Conservation (phyloP, 2,329 filamentous ascomycete genomes). For the Aspergillus fumigatiaffinis region DNA sequence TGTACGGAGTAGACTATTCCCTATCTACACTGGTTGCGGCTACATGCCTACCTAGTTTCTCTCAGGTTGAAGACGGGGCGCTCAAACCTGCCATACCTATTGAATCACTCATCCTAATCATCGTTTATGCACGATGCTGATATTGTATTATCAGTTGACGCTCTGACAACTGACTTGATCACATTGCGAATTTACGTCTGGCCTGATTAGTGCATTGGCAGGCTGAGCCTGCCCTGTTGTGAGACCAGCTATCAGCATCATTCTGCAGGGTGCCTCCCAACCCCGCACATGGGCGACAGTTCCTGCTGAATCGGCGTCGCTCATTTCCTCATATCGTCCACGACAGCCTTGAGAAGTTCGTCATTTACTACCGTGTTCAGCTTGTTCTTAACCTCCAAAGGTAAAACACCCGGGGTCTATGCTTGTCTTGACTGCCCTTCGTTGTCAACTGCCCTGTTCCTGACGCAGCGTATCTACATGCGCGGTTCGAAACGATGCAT, state of each 20-base stretch:
- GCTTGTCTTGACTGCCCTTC: not conserved
- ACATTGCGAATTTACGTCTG: not conserved
- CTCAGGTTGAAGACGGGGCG: not conserved
- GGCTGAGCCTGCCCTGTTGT: not conserved
- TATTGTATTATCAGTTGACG: not conserved
- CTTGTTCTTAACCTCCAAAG: not conserved
- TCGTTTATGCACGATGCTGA: not conserved
- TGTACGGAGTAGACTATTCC: no score
- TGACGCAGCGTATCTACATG: not conserved
- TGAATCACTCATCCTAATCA: not conserved
- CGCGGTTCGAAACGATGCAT: not conserved
- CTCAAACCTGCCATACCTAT: not conserved
- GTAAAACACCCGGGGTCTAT: not conserved
- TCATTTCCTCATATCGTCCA: constrained; percentile 6
- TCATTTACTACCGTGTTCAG: not conserved
- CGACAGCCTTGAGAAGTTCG: not conserved
- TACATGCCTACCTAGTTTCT: not conserved
- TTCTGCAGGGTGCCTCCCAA: constrained; percentile 7
- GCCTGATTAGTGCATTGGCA: not conserved
- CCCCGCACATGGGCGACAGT: constrained; percentile 15
- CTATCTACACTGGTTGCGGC: not conserved
- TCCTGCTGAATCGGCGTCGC: constrained; percentile 14
- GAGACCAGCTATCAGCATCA: not conserved
- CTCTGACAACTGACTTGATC: not conserved
- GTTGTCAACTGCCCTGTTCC: not conserved